Base-by-base conservation (phyloP, 176 grass and related monocot genomes). In the Carex myosuroides region DNA sequence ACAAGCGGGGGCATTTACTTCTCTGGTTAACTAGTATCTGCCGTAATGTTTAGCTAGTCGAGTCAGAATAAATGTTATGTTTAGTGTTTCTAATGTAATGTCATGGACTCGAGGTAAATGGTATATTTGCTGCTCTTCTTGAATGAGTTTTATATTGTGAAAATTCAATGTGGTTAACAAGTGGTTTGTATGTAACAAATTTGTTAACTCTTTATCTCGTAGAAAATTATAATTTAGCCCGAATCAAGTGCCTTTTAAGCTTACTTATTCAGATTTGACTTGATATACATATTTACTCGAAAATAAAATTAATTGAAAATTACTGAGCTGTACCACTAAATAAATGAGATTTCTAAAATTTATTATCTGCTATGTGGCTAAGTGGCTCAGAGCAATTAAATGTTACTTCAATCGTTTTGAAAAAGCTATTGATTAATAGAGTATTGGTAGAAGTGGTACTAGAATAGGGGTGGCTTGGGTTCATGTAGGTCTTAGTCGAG, bases 51-150 rank as follows among this genome's bases (percentile, higher is more conserved):
- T 55, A 77, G 24, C 46, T 76, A 55, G 72, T 32, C 6, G 56
- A 56, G 17, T 56, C 24, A 77, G 50, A 77, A 77, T 77, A 44
- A 71, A 71, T 39, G 21, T 77, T 77, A 77, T 77, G 73, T 53
- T 44, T 77, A 69, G 65, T 69, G 65, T 35, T 64, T 64, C 22
- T 68, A 68, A 68, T 68, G 32, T 68, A 37, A 37, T 68, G 32
- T 65, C 1, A 30, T 39, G 65, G 33, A 30, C 32, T 68, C 13
- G 6, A 65, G 30, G 13, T 39, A 29, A 22, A 76, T 76, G 72
- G 12, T 26, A 54, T 55, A 77, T 56, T 41, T 77, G 73, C 50
- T 55, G 22, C 24, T 16, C 13, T 54, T 29, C 21, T 56, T 56
- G 5, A 53, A 75, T 75, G 3, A 29, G 46, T 12, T 53, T 26